phyloP scores from a whole-genome alignment of 768 basidiomycete species.

The Kwoniella mangroviensis region DNA sequence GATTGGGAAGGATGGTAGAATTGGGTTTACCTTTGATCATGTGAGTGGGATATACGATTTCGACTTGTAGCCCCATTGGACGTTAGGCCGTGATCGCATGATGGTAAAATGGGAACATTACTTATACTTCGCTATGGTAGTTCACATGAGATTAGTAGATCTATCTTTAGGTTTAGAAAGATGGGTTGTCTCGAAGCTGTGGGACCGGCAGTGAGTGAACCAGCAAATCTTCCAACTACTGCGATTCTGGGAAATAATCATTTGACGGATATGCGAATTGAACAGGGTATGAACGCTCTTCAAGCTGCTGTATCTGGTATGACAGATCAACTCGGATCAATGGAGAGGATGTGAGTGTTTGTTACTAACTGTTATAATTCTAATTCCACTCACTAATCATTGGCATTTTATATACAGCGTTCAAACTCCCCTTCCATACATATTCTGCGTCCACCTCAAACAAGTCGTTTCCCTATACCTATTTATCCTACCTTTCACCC shows the following conservation, averaged over 20 bases:
- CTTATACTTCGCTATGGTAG: conserved; percentile 62
- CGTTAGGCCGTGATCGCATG: no score
- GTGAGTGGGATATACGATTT: conserved; percentile 64
- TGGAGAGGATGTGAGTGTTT: conserved; percentile 93
- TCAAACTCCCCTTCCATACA: conserved; percentile 48
- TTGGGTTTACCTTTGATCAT: conserved; percentile 76
- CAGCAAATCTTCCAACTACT: not conserved
- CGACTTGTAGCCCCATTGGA: not conserved
- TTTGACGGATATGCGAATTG: conserved; percentile 4
- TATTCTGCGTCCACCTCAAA: conserved; percentile 78
- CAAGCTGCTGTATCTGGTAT: conserved; percentile 73
- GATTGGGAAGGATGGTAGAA: conserved; percentile 66
- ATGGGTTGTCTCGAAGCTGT: conserved; percentile 85
- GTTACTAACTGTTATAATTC: no score
- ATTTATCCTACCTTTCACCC: conserved; percentile 83
- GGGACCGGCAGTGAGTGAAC: conserved; percentile 75
- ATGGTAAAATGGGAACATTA: conserved; percentile 12
- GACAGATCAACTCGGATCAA: conserved; percentile 75
- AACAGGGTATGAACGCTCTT: conserved; percentile 74
- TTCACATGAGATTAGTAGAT: conserved; percentile 75
- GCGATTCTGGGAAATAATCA: no score
- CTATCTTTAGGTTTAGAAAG: conserved; percentile 73
- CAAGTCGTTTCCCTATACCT: conserved; percentile 94
- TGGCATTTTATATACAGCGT: no score
- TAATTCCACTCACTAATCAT: no score